Base-by-base conservation (phyloP, 164 flowering plant genomes). In the Piper betle region DNA sequence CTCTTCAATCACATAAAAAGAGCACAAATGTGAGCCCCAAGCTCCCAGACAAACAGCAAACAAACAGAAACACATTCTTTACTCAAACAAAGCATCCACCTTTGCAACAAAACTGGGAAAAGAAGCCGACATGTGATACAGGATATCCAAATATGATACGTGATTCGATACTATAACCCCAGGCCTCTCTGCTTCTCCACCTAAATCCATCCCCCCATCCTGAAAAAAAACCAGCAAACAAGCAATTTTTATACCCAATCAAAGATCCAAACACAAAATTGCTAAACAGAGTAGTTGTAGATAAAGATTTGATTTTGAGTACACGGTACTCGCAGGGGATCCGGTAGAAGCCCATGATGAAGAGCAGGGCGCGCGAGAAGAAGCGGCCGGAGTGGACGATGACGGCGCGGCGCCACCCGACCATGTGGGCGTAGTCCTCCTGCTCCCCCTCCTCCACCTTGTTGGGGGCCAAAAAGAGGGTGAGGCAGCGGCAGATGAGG, bases 101-200 rank as follows among this genome's bases (percentile, higher is more conserved):
- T 86, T 82, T 20, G 99, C 99, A 77, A 93, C 99, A 77, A 93
- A 93, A 75, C 95, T 93, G 53, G 99, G 88, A 68, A 88, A 93
- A 12, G 91, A 88, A 53, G 91, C 75, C 19, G 94, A 90, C 92
- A 84, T 85, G 75, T 88, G 93, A 73, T 88, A 94, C 71, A 86
- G 73, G 58, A 91, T 94, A 78, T 94, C 95, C 69, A 94, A 56
- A 72, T 94, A 77, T 2, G 95, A 88, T 37, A 94, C 71, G 63
- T 91, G 99, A 61, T 91, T 94, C 39, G 96, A 88, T 64, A 88
- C 69, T 55, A 94, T 82, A 18, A 77, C 86, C 37, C 99, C 99
- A 56, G 95, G 82, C 63, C 93, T 81, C 67, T 77, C 93, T 60
- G 66, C 40, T 66, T 77, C 84, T 66, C 80, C 81, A 33, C 68